These are phyloP conservation scores for Suillus bovinus DNA, from an alignment of 768 basidiomycete genomes.

Conservation along the genomic window DNA sequence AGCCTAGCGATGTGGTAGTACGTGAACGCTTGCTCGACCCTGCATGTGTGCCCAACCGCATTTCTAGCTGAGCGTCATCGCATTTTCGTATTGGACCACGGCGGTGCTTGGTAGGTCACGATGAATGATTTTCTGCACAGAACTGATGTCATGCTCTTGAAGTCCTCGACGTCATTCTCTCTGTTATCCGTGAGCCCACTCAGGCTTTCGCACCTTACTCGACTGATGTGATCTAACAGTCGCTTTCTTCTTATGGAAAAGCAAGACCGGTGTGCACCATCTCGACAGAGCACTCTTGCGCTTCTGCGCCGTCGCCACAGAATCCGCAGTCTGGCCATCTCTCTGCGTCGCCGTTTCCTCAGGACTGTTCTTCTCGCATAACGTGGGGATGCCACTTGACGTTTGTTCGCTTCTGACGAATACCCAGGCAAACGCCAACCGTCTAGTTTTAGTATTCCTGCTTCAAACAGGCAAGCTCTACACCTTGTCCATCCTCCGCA, in stretches of 20 bases:
- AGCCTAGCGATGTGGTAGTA: neutral
- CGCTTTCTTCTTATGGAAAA: constrained; percentile 41
- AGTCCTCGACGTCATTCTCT: constrained; percentile 44
- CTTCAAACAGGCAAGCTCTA: constrained; percentile 52
- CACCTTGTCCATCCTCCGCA: constrained; percentile 28
- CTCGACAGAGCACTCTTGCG: constrained; percentile 40
- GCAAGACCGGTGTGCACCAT: constrained; percentile 31
- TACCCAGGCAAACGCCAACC: constrained; percentile 32
- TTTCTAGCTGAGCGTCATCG: constrained; percentile 31
- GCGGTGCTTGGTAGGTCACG: constrained; percentile 38
- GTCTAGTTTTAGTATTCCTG: constrained; percentile 47
- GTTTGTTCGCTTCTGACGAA: neutral
- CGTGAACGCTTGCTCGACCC: neutral
- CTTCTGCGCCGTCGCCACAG: constrained; percentile 41
- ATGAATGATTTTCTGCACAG: neutral
- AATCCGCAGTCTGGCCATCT: constrained; percentile 37
- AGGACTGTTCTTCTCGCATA: constrained; percentile 29
- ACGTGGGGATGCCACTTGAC: constrained; percentile 29
- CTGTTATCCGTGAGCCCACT: constrained; percentile 36
- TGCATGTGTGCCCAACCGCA: neutral
- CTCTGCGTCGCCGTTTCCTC: constrained; percentile 34
- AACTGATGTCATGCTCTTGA: neutral
- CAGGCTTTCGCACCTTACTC: neutral
- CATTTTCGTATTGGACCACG: constrained; percentile 49
- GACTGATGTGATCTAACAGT: constrained; percentile 28